Conservation (phyloP, 257 asterid species). For the Paulownia fortunei region DNA sequence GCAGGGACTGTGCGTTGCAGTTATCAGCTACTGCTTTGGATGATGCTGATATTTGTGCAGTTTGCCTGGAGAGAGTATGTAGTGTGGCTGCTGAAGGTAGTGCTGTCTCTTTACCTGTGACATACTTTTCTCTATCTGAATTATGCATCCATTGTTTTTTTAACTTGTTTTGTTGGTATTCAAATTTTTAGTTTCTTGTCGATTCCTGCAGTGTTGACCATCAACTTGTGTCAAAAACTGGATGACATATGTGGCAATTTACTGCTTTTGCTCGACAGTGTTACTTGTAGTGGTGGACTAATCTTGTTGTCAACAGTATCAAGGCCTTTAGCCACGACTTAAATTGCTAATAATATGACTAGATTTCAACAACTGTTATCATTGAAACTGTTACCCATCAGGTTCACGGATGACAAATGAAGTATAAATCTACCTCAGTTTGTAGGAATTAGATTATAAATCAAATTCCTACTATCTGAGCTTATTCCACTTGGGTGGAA, state of each 20-base stretch:
- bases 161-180: background rate
- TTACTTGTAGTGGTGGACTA: background rate
- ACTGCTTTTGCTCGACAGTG: background rate
- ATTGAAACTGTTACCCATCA: background rate
- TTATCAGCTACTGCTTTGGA: slow-evolving; percentile 66
- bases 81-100: slow-evolving; percentile 89
- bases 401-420: too few relatives aligned
- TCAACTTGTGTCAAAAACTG: background rate
- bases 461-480: background rate
- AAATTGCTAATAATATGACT: background rate
- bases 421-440: too few relatives aligned
- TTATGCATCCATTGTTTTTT: background rate
- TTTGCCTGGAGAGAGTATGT: slow-evolving; percentile 93
- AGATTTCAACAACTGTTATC: background rate
- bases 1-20: slow-evolving; percentile 87
- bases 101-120: slow-evolving; percentile 7
- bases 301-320: too few relatives aligned
- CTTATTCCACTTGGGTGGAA: background rate
- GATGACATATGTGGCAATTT: too few relatives aligned
- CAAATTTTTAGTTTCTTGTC: background rate
- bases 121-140: background rate
- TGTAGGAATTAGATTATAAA: background rate
- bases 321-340: background rate
- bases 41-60: slow-evolving; percentile 85
- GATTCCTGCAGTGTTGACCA: background rate